Evolutionary conservation across 2,329 filamentous ascomycete species (phyloP), one percentile per base, ranked within the genome.

Genomic region (Diplodia corticola): DNA sequence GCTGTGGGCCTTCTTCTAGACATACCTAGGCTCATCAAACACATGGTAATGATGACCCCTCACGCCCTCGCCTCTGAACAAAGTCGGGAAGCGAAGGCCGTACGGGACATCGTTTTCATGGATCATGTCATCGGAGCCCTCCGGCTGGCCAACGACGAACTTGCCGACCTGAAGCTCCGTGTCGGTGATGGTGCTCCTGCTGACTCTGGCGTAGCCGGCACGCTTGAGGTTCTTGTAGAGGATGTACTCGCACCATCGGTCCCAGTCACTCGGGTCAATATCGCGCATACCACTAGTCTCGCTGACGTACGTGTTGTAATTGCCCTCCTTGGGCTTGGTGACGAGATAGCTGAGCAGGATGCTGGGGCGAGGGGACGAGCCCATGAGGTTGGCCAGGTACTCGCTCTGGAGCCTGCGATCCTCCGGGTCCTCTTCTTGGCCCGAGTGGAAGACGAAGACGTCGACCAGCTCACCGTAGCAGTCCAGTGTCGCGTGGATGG

Each of bases 231-330:
- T 89, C 83, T 97, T 97, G 84, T 92, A 99, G 28, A 99, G 82
- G 70, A 99, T 97, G 79, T 99, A 99, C 82, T 99, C 94, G 82
- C 95, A 99, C 95, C 95, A 99, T 65, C 95, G 85, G 78, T 99
- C 95, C 93, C 93, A 97, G 77, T 99, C 95, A 3, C 84, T 89
- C 0, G 89, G 86, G 74, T 99, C 95, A 59, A 99, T 95, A 74
- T 99, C 95, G 73, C 91, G 89, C 95, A 99, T 99, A 10, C 93
- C 92, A 67, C 91, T 96, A 67, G 82, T 82, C 63, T 92, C 85
- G 66, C 92, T 92, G 26, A 98, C 95, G 73, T 96, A 98, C 0
- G 89, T 97, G 77, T 98, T 94, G 82, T 99, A 99, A 76, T 99
- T 99, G 68, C 95, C 95, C 80, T 97, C 83, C 5, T 90, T 84